Conservation (phyloP, 768 basidiomycete species). For the Albatrellus ellisii region DNA sequence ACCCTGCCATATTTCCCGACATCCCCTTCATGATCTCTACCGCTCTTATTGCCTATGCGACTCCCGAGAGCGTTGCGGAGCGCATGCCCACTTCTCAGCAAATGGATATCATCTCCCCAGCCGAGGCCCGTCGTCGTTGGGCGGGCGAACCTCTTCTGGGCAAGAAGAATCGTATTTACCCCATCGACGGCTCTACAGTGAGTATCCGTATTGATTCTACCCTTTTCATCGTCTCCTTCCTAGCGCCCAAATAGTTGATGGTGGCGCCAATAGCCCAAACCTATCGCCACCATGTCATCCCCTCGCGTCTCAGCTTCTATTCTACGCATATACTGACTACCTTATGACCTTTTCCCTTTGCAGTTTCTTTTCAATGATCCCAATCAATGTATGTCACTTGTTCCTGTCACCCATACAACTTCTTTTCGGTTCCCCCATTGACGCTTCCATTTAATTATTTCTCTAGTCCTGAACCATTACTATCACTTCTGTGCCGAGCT, state of each 20-base stretch:
- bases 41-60: conserved; percentile 41
- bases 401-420: not conserved
- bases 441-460: not conserved
- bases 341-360: not conserved
- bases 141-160: conserved; percentile 23
- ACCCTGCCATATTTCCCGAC: conserved; percentile 32
- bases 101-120: conserved; percentile 47
- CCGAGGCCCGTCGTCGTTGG: conserved; percentile 52
- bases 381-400: conserved; percentile 30
- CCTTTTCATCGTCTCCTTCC: not conserved
- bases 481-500: conserved; percentile 84
- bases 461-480: conserved; percentile 59
- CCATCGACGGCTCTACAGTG: conserved; percentile 64
- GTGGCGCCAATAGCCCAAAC: no score
- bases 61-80: conserved; percentile 47
- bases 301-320: no score
- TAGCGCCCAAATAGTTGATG: no score
- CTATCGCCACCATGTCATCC: no score
- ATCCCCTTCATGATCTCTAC: conserved; percentile 52
- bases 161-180: conserved; percentile 38
- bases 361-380: conserved; percentile 47
- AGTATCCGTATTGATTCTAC: conserved; percentile 16
- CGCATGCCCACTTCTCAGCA: conserved; percentile 54
- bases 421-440: not conserved
- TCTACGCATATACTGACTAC: no score